These are phyloP conservation scores for Dictyostelium capitatum DNA, from an alignment of 78 protist species.

Conservation along the genomic window DNA sequence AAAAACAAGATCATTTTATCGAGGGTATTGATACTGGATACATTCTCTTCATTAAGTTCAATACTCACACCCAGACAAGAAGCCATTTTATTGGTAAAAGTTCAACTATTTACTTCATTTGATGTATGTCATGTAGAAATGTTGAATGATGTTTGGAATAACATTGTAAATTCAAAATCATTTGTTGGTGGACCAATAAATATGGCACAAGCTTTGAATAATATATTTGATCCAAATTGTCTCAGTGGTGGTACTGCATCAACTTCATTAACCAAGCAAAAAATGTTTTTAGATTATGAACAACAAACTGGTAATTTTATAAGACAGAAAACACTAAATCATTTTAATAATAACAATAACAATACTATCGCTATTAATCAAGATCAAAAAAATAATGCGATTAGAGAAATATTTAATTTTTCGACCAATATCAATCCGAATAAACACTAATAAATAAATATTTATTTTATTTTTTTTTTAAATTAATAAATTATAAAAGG, in stretches of 20 bases:
- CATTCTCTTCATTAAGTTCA: not conserved
- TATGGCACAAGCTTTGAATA: slow-evolving; percentile 53
- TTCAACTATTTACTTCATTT: not conserved
- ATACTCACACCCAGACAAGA: not conserved
- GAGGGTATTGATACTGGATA: not conserved
- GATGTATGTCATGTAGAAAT: too few relatives aligned
- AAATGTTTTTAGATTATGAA: not conserved
- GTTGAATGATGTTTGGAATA: slow-evolving; percentile 1
- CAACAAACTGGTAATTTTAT: not conserved
- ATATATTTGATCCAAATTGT: slow-evolving; percentile 40
- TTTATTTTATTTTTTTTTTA: too few relatives aligned
- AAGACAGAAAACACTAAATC: not conserved
- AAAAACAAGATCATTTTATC: slow-evolving; percentile 38
- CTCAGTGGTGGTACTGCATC: slow-evolving; percentile 41
- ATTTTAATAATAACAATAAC: not conserved
- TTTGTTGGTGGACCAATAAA: slow-evolving; percentile 25
- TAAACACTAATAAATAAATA: too few relatives aligned
- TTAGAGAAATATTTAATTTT: too few relatives aligned
- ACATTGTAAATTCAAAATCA: not conserved
- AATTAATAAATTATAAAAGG: too few relatives aligned
- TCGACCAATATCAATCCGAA: too few relatives aligned
- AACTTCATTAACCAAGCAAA: slow-evolving; percentile 49
- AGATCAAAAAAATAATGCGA: too few relatives aligned
- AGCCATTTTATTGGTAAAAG: not conserved
- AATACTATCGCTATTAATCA: too few relatives aligned